These are phyloP conservation scores for Jackrogersella multiformis DNA, from an alignment of 495 filamentous ascomycete genomes.

Conservation along the genomic window DNA sequence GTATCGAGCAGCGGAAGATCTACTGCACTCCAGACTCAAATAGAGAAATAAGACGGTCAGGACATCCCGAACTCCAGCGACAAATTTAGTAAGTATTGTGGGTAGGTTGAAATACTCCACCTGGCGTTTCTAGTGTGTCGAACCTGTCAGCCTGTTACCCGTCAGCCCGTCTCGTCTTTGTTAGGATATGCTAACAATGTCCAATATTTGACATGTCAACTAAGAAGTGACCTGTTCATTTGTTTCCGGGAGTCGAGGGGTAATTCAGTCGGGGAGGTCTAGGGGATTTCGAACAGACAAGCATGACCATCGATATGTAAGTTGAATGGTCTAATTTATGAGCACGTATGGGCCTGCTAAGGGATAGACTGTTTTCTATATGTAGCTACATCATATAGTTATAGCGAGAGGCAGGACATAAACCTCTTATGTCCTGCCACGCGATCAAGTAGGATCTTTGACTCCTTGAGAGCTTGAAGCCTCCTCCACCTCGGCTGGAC, in stretches of 20 bases:
- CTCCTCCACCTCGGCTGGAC: slow-evolving; percentile 22
- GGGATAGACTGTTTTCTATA: slow-evolving; percentile 8
- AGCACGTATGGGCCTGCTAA: slow-evolving; percentile 14
- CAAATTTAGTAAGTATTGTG: slow-evolving; percentile 27
- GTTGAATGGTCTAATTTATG: neutral
- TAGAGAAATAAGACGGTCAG: slow-evolving; percentile 17
- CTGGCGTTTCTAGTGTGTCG: slow-evolving; percentile 21
- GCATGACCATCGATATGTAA: neutral
- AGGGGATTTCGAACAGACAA: slow-evolving; percentile 4
- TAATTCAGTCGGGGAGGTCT: too few species aligned
- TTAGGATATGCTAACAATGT: neutral
- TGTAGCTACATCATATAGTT: neutral
- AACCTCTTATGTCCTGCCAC: slow-evolving; percentile 37
- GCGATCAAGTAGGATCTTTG: slow-evolving; percentile 20
- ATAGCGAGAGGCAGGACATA: neutral
- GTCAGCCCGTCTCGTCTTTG: slow-evolving; percentile 21
- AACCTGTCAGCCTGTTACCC: slow-evolving; percentile 36
- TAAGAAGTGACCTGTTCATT: neutral
- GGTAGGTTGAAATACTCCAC: slow-evolving; percentile 28
- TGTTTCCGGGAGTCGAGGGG: slow-evolving; percentile 5
- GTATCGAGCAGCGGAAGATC: slow-evolving; percentile 28
- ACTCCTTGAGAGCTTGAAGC: slow-evolving; percentile 6
- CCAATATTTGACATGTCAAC: slow-evolving; percentile 14
- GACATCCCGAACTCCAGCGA: slow-evolving; percentile 12
- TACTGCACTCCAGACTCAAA: slow-evolving; percentile 33